phyloP scores from a whole-genome alignment of 2,329 filamentous ascomycete genomes.

The Beauveria scarabaeidicola region DNA sequence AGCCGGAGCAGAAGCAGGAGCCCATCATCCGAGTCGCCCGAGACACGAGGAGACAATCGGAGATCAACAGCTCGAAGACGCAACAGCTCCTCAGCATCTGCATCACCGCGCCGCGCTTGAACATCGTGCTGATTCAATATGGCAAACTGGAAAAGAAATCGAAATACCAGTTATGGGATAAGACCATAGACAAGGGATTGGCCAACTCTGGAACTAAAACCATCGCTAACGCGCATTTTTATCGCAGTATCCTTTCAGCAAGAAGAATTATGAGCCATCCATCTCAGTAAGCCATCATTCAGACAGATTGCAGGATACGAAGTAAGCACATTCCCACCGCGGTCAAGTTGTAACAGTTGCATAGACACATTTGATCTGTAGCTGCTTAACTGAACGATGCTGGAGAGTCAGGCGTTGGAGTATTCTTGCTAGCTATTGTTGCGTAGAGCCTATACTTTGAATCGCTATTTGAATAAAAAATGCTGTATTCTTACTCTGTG shows the following conservation, averaged over 20 bases:
- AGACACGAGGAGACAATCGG: constrained; percentile 21
- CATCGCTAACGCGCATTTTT: constrained; percentile 6
- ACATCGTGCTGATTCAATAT: neutral
- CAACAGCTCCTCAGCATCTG: constrained; percentile 42
- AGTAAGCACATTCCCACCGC: constrained; percentile 1
- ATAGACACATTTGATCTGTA: neutral
- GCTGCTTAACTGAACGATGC: neutral
- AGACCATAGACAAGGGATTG: neutral
- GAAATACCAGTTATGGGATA: neutral
- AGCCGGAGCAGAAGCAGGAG: constrained; percentile 3
- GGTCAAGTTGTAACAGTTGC: neutral
- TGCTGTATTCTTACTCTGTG: neutral
- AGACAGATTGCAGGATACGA: neutral
- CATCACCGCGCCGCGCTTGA: constrained; percentile 27
- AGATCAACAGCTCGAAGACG: constrained; percentile 28
- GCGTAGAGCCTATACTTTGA: neutral
- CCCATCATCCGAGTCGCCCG: neutral
- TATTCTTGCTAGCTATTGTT: neutral
- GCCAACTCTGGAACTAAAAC: neutral
- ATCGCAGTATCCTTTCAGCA: constrained; percentile 1
- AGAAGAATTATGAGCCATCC: neutral
- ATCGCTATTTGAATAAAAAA: neutral
- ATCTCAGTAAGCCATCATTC: neutral
- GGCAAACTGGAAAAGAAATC: neutral
- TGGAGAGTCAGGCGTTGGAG: neutral